Conservation (phyloP, 73 alveolate species). For the Tetrahymena elliotti region DNA sequence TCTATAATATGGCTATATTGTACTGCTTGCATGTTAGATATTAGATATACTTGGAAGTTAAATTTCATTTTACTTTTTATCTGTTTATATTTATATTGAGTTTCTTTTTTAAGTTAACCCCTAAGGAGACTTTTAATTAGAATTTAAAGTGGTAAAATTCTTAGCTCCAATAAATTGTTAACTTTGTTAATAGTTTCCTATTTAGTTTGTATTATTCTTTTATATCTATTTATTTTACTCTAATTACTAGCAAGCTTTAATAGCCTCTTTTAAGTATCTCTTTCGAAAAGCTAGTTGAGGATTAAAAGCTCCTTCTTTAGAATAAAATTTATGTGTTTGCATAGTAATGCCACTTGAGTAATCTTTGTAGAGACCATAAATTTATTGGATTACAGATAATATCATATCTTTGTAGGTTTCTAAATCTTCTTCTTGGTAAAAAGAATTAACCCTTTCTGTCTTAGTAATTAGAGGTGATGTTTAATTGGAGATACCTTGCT, state of each 20-base stretch:
- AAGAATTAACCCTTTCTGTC: neutral
- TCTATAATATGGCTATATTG: neutral
- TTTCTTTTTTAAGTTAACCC: neutral
- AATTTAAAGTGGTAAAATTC: neutral
- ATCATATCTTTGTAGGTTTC: neutral
- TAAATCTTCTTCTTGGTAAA: neutral
- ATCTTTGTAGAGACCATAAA: neutral
- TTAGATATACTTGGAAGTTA: neutral
- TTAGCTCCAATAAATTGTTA: neutral
- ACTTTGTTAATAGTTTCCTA: neutral
- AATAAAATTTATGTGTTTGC: neutral
- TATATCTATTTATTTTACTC: neutral
- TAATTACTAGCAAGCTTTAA: neutral
- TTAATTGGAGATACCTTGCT: neutral
- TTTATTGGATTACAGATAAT: neutral
- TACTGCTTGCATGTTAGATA: neutral
- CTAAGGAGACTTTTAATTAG: neutral
- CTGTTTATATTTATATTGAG: neutral
- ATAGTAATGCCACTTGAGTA: neutral
- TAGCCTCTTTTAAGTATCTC: neutral
- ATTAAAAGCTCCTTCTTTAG: neutral
- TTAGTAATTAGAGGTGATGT: neutral
- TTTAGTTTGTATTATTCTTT: neutral
- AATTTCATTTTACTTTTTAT: neutral
- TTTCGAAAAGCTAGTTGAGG: neutral